Evolutionary conservation across 176 grass and related monocot species (phyloP), one percentile per base, ranked within the genome.

Genomic region (Bothriochloa decipiens): DNA sequence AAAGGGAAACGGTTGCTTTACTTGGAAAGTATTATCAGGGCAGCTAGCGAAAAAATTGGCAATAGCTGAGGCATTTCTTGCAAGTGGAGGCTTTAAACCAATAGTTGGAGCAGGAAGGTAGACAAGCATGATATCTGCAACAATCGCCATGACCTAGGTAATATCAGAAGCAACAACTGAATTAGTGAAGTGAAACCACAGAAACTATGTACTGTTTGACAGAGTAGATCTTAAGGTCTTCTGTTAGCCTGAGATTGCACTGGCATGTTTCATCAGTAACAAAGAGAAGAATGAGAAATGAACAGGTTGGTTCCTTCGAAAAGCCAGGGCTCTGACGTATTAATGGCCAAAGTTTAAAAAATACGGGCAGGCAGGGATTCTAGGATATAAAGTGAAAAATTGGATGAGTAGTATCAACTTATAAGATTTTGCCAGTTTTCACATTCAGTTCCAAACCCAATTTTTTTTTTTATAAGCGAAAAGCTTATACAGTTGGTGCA

Each of bases 61-160:
- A 75, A 98, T 94, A 47, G 69, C 71, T n/a, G 91, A 91, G 65
- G 93, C 91, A 79, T 80, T 94, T 43, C 65, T 66, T 64, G 91
- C 40, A 64, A 98, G 74, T 84, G 93, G 93, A 40, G 93, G 85
- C 73, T 91, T 84, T 42, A 98, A 40, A 41, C 89, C 90, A 22
- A 98, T 78, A 47, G 96, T 98, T 89, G 96, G 93, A 36, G 96
- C 96, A 72, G 96, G 96, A 86, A 98, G 91, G 87, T 94, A 98
- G 4, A 98, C 96, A 64, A 98, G 96, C 96, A 98, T 98, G 79
- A 95, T 83, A 84, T 98, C 93, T 22, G 93, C 96, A 40, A 95
- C 89, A 16, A 98, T 90, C 57, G 93, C 93, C 96, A 98, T 98
- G 70, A 93, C 78, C 96, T 98, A 72, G 29, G 74, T 75, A 65